Evolutionary conservation across 805 yeast genomes (phyloP).

Genomic region (Candida ponderosae): DNA sequence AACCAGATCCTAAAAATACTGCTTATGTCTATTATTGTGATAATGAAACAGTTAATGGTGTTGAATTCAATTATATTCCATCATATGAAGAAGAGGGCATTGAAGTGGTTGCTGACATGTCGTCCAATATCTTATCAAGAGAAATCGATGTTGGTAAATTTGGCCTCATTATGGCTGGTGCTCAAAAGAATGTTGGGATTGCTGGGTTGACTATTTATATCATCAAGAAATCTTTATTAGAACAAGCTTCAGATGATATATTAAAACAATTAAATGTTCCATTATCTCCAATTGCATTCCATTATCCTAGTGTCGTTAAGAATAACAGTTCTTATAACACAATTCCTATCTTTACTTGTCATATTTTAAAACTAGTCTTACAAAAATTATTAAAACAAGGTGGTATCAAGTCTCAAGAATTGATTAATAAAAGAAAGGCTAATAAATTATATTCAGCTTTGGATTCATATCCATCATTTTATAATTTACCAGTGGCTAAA

Average conservation of each 20-base stretch:
- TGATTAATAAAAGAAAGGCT: constrained; percentile 56
- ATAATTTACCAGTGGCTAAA: constrained; percentile 55
- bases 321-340: constrained; percentile 95
- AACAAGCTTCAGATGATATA: constrained; percentile 56
- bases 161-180: constrained; percentile 94
- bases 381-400: constrained; percentile 57
- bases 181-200: constrained; percentile 94
- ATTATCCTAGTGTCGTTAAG: constrained; percentile 76
- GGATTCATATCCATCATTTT: constrained; percentile 59
- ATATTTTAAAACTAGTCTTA: constrained; percentile 75
- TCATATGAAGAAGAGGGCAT: constrained; percentile 57
- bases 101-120: constrained; percentile 89
- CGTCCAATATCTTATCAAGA: constrained; percentile 84
- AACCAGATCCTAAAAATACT: constrained; percentile 48
- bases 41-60: constrained; percentile 96
- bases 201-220: constrained; percentile 94
- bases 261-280: constrained; percentile 59
- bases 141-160: constrained; percentile 73
- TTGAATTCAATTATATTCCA: constrained; percentile 52
- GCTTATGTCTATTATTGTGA: constrained; percentile 90
- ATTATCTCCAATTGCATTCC: constrained; percentile 80
- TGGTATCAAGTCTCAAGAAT: constrained; percentile 60
- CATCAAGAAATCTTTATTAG: constrained; percentile 72
- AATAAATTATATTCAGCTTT: constrained; percentile 52
- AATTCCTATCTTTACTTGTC: constrained; percentile 87